Percentiles rank a stretch among this genome's conserved stretches.
phyloP scores from a whole-genome alignment of 306 rosid genomes.

The Argentina anserina region DNA sequence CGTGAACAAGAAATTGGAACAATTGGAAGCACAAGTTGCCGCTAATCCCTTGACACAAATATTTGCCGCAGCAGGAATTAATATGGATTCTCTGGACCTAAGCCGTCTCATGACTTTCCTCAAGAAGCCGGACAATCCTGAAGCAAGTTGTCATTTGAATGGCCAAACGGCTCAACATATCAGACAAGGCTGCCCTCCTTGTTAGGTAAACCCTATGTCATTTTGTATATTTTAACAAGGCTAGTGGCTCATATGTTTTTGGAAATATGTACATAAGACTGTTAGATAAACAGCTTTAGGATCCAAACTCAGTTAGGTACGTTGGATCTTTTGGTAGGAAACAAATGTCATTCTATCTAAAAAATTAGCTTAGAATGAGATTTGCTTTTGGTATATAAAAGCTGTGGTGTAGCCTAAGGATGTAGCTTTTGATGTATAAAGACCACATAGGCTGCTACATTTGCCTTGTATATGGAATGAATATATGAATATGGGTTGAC shows the following conservation, averaged over 20 bases:
- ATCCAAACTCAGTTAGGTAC: neutral
- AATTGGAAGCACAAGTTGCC: neutral
- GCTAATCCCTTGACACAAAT: neutral
- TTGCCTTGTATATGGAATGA: no score
- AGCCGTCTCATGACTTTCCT: neutral
- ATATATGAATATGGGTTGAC: no score
- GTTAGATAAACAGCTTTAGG: neutral
- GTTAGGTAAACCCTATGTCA: neutral
- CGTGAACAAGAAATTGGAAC: neutral
- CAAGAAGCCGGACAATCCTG: neutral
- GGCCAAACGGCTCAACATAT: no score
- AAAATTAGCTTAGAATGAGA: neutral
- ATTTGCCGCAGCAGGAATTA: neutral
- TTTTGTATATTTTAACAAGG: no score
- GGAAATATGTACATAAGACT: neutral
- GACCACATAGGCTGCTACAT: no score
- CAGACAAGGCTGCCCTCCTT: no score
- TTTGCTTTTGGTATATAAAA: no score
- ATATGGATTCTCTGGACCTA: neutral
- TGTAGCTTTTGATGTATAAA: no score
- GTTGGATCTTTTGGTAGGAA: neutral
- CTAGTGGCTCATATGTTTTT: no score
- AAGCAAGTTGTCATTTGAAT: no score
- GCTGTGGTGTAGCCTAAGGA: neutral
- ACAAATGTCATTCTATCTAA: neutral